Base-by-base conservation (phyloP, 2,329 filamentous ascomycete species). In the Botryotinia calthae region DNA sequence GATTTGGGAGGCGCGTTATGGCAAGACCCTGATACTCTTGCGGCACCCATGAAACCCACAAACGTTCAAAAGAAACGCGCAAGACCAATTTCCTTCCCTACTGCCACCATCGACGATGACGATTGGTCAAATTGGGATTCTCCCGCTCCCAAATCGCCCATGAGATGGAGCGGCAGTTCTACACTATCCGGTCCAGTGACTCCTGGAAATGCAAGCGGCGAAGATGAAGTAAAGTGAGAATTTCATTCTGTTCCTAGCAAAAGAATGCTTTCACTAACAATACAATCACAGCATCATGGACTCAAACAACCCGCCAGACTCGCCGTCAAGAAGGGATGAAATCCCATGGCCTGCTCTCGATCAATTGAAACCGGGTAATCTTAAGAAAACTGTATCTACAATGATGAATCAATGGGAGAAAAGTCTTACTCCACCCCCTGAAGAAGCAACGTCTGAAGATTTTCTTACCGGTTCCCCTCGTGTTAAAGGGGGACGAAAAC, bases 371-470 rank as follows among this genome's bases (percentile, higher is more conserved):
- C 92, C 94, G 51, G 75, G 89, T 77, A 94, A 93, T 78, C 84
- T 98, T 77, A 93, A 94, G 80, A 88, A 90, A 54, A 95, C 93
- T 0, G 93, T 95, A n/a, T 92, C 90, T 51, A 92, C 91, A 75
- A 86, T 97, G 73, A 94, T 98, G 89, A 92, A 90, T 76, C 94
- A 97, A 80, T 97, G 94, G 93, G 95, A 98, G 84, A 93, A 90
- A 81, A 93, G 88, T 76, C 84, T 95, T 22, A 89, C 87, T 2
- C 85, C 89, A 48, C 84, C 87, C 1, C 78, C 82, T 5, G 74
- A 75, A 51, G 74, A 75, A 44, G 14, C 65, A 22, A 56, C 59
- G 18, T 48, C 70, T 28, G 72, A 76, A 44, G 67, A 63, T 37
- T 28, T 70, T 20, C 40, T 70, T 14, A 62, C 54, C 31, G 54